phyloP scores from a whole-genome alignment of 768 basidiomycete genomes.

The Scleroderma bovista region DNA sequence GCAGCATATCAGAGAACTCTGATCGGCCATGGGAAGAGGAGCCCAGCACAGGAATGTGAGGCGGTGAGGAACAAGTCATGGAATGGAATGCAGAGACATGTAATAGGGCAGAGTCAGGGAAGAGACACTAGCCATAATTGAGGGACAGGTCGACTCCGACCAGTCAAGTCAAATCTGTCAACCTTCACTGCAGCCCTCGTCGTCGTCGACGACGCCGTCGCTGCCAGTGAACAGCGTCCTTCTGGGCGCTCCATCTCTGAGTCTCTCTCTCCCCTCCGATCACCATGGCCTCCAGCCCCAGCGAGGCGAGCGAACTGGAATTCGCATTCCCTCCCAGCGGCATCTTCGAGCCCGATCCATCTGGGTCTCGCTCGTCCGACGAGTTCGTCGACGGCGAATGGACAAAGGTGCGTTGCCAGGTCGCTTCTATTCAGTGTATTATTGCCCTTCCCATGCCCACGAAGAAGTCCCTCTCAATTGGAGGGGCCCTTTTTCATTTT shows the following conservation, averaged over 20 bases:
- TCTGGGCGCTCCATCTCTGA: no score
- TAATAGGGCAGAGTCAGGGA: no score
- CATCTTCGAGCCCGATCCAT: background rate
- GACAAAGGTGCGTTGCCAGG: conserved; percentile 18
- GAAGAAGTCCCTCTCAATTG: conserved; percentile 4
- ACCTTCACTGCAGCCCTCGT: background rate
- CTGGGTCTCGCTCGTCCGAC: conserved; percentile 1
- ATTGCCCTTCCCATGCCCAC: conserved; percentile 6
- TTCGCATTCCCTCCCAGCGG: conserved; percentile 3
- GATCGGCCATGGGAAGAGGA: no score
- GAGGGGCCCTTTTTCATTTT: conserved; percentile 1
- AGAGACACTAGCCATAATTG: no score
- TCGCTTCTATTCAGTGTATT: background rate
- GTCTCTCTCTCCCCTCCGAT: background rate
- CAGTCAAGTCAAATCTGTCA: no score
- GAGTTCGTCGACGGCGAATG: conserved; percentile 12
- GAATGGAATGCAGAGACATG: no score
- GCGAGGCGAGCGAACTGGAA: conserved; percentile 3
- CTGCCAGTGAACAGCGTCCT: no score
- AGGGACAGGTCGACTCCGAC: no score
- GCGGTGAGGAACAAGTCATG: no score
- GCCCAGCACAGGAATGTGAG: no score
- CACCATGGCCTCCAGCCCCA: conserved; percentile 2
- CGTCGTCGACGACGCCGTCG: background rate
- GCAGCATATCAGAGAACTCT: no score